These are phyloP conservation scores for Stevia rebaudiana DNA, from an alignment of 140 eudicot species.

Conservation along the genomic window DNA sequence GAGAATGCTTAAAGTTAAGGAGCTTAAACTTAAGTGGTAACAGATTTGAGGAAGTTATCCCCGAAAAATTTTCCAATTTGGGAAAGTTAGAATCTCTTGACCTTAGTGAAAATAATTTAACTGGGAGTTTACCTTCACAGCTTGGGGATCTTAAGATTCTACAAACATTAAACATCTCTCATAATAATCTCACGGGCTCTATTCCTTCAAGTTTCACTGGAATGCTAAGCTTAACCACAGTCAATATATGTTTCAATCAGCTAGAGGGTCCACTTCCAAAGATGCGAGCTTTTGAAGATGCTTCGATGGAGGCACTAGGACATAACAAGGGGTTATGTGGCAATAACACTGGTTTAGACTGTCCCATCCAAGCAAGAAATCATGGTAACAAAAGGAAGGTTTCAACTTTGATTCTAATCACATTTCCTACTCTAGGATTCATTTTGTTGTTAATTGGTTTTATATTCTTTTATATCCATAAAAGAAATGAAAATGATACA, in stretches of 20 bases:
- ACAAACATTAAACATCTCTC: conserved; percentile 6
- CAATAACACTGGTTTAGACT: neutral
- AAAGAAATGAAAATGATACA: neutral
- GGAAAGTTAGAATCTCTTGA: neutral
- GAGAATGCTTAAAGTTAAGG: conserved; percentile 4
- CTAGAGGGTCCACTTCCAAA: conserved; percentile 11
- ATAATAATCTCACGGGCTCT: neutral
- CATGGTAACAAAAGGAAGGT: neutral
- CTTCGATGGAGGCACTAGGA: conserved; percentile 1
- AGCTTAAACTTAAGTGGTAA: neutral
- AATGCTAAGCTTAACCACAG: conserved; percentile 1
- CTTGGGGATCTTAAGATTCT: conserved; percentile 1
- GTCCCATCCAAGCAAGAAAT: neutral
- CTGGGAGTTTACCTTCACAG: neutral
- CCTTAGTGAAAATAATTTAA: neutral
- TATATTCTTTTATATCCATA: neutral
- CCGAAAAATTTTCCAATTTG: neutral
- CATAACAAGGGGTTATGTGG: conserved; percentile 1
- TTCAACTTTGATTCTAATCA: neutral
- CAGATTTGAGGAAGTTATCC: neutral
- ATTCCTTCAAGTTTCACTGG: neutral
- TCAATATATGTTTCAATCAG: neutral
- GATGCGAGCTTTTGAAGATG: conserved; percentile 8
- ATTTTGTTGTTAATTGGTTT: neutral
- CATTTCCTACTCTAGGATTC: conserved; percentile 8